Base-by-base conservation (phyloP, 2,329 filamentous ascomycete genomes). In the Fusarium metavorans region DNA sequence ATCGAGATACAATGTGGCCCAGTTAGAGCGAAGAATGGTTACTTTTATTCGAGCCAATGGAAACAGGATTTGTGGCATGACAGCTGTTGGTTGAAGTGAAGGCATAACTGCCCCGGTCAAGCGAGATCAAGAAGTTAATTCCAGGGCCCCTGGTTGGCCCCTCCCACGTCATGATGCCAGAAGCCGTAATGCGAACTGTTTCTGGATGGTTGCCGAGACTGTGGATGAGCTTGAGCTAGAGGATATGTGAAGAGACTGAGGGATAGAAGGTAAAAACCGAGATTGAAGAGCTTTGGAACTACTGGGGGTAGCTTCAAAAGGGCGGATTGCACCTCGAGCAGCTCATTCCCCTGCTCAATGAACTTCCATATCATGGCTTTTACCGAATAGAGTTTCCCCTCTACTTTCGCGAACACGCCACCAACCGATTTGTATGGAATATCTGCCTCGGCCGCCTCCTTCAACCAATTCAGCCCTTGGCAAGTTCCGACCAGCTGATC, bases 11-110 rank as follows among this genome's bases (percentile, higher is more conserved):
- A 39, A 14, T 52, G 48, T 48, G 45, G 52, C 34, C 45, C 4
- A 70, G 43, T 35, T 71, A 62, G 70, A 72, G 69, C 59, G 60
- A 74, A 66, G 54, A 70, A 64, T 67, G 61, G 41, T 52, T 64
- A 61, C 16, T 56, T 62, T 71, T 35, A n/a, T 23, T 37, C 27
- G 20, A 32, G 11, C 9, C 39, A 27, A 35, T 16, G 23, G 6
- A 13, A 45, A 32, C 14, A 52, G 6, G 25, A 30, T 27, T 32
- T 52, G 48, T 52, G 27, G 27, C 10, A 52, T 32, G 48, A 32
- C 18, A 52, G 25, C 27, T 32, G 9, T 32, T 32, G 11, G 18
- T 30, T 52, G 48, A 52, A 8, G 48, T n/a, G 43, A 48, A 68
- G 18, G 30, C 18, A 41, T 30, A 13, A 30, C 10, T 30, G 48